Base-by-base conservation (phyloP, 2,329 filamentous ascomycete species). In the Nectriaceae sp. region DNA sequence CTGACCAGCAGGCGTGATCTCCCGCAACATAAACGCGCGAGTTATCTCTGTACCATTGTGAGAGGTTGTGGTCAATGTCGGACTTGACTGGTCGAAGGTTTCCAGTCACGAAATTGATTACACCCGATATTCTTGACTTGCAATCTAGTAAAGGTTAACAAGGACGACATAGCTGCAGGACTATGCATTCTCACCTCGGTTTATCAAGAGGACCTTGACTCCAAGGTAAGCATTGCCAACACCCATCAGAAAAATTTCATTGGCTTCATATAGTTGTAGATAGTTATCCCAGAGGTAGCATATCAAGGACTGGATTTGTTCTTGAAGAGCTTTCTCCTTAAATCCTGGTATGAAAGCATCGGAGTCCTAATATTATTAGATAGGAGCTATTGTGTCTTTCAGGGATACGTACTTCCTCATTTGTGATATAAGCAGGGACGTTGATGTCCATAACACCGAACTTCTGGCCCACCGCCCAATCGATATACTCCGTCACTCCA, bases 231-330 rank as follows among this genome's bases (percentile, higher is more conserved):
- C 89, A 60, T 90, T 87, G n/a, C 94, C 94, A 2, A 96, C 84
- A 1, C 94, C 93, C 64, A 99, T 78, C 19, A 99, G 76, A 64
- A 96, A 89, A 15, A 97, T 82, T 44, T 93, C 83, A 5, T 86
- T 84, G 0, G 81, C 77, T 3, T 87, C 72, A 42, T 85, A 85
- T 24, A 89, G 77, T 75, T 96, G 89, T 18, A 99, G 84, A 64
- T 97, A 97, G 65, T 99, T 99, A 60, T 97, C 92, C 94, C 94
- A 99, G 13, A 99, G 75, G 63, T 96, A 97, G 51, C 81, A 84
- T 4, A 93, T 83, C 11, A 97, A 74, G 52, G 93, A 85, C 53
- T 88, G 84, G 0, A 82, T 85, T 67, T 82, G 81, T 46, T 76
- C 74, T 53, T 87, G 78, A 6, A 83, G 64, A 1, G 68, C 70